Base-by-base conservation (phyloP, 257 asterid species). In the Penstemon barbatus region DNA sequence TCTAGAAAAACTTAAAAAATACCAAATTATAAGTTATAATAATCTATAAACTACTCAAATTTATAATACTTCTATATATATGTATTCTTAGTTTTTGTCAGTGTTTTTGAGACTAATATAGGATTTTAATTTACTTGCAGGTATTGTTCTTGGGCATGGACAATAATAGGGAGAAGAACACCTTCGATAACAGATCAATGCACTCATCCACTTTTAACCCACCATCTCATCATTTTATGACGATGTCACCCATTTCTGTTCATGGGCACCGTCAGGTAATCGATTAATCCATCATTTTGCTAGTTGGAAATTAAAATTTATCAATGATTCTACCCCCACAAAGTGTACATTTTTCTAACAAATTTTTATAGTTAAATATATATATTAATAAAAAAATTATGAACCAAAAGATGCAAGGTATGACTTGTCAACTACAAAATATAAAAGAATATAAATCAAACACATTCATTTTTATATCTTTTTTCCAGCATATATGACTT, bases 191-290 rank as follows among this genome's bases (percentile, higher is more conserved):
- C 65, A 53, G 49, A 18, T 38, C 55, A n/a, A 18, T 15, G 43
- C 53, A 65, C 33, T 67, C 76, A 19, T 61, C 63, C 9, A 41
- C 66, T 6, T 68, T 71, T 4, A 43, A 6, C 10, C 56, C 57
- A 7, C 63, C 66, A 43, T 62, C 56, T 61, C 75, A 65, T 61
- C 56, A 66, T 10, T 74, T 74, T 69, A 58, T 76, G 74, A 69
- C 72, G 6, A 68, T 54, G 65, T 43, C 70, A 33, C 18, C 67
- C n/a, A 49, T 57, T 38, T 5, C 41, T 3, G 10, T 44, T 3
- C 38, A 9, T 42, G 43, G 8, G 18, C 36, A 42, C 65, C 64
- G 53, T 43, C 74, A 63, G 82, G 85, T 80, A 74, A 61, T 55
- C 50, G 41, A 48, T 73, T 42, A 8, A 57, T 44, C 54, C 38